Base-by-base conservation (phyloP, 2,329 filamentous ascomycete genomes). In the Monascus ruber region DNA sequence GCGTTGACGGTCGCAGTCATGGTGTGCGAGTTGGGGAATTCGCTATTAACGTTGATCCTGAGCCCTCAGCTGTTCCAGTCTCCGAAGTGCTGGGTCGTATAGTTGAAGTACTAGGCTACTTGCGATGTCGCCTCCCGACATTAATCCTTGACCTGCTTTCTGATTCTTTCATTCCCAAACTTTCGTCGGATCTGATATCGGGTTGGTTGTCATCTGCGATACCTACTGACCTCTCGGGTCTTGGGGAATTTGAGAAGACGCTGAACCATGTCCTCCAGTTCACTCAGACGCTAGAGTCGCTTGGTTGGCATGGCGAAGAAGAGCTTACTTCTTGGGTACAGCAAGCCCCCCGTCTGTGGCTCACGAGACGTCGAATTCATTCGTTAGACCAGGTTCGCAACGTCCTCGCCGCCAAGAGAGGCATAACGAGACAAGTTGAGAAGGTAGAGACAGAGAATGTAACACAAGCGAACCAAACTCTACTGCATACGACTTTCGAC, bases 371-470 rank as follows among this genome's bases (percentile, higher is more conserved):
- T 47, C 79, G 84, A 52, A 87, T 94, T 52, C 78, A 74, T 28
- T 80, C 85, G 0, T 71, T 98, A 24, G 81, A 88, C 44, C 73
- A 75, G 28, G 78, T 93, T 8, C 77, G 91, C 24, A 73, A 65
- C 17, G 74, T 81, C 34, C 71, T 95, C 2, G 72, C 78, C 3
- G 66, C 68, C 37, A 84, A 82, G 6, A 72, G 89, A 31, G 79
- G 80, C 6, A 63, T 70, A 25, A 72, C 80, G 9, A 82, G 77
- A 48, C 70, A 74, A 34, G 87, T 94, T 1, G 87, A 95, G 58
- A 78, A 83, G 51, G 71, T 93, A 1, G 89, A 96, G 60, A 93
- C 81, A 36, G 82, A 91, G 52, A 77, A 82, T 56, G 72, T 95
- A 0, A 80, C 79, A 2, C 72, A 74, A 36, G 77, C 82, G 47